A percentile compares a stretch with the other conserved stretches of the same genome.
These are phyloP conservation scores for Luvunga scandens DNA, from an alignment of 345 rosid species.

Conservation along the genomic window DNA sequence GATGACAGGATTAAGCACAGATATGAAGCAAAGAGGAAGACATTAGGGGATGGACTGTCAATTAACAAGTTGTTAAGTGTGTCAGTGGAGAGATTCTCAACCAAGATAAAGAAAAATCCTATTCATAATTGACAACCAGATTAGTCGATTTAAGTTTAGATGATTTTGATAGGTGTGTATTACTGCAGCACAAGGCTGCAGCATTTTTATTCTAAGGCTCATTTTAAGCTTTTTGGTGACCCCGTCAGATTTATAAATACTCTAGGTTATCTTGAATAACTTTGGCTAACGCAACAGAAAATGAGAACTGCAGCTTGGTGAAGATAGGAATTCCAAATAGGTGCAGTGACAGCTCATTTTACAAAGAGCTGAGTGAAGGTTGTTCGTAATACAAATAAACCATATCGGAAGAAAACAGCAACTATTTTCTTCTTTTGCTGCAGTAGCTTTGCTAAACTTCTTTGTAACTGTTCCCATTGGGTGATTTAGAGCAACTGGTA, in stretches of 20 bases:
- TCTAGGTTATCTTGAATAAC: not conserved
- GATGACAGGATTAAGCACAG: slow-evolving; percentile 73
- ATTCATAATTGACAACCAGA: slow-evolving; percentile 24
- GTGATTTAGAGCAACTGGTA: no score
- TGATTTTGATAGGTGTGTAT: not conserved
- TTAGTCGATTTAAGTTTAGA: not conserved
- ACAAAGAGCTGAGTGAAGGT: not conserved
- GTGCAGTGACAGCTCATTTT: not conserved
- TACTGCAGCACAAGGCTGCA: not conserved
- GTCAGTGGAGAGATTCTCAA: slow-evolving; percentile 52
- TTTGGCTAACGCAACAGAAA: not conserved
- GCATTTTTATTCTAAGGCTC: not conserved
- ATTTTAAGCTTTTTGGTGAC: not conserved
- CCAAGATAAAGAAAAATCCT: slow-evolving; percentile 23
- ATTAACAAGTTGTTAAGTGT: slow-evolving; percentile 65
- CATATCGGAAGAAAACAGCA: not conserved
- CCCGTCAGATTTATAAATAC: not conserved
- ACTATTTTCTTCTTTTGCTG: not conserved
- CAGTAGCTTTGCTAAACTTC: no score
- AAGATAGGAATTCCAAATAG: not conserved
- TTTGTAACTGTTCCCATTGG: no score
- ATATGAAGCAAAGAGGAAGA: slow-evolving; percentile 53
- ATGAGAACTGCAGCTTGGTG: not conserved
- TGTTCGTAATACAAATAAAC: not conserved
- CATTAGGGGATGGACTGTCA: slow-evolving; percentile 61